Conservation (phyloP, 1,284 basidiomycete genomes). For the Melampsora larici-populina region DNA sequence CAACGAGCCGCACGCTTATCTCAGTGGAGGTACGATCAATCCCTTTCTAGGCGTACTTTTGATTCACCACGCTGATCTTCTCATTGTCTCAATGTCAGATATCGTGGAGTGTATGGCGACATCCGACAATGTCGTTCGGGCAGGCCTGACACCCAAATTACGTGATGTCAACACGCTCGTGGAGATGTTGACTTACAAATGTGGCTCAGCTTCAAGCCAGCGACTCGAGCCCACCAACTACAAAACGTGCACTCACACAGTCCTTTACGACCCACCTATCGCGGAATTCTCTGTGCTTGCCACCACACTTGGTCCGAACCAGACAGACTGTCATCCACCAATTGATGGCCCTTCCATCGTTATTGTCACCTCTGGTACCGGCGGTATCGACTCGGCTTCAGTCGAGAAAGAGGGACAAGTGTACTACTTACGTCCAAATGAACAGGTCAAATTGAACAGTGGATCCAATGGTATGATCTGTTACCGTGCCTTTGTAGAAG, state of each 20-base stretch:
- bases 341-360: constrained; percentile 80
- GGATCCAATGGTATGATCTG: not conserved
- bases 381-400: constrained; percentile 53
- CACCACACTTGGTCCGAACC: constrained; percentile 59
- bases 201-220: constrained; percentile 68
- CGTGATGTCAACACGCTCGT: constrained; percentile 89
- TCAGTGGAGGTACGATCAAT: constrained; percentile 69
- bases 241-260: constrained; percentile 53
- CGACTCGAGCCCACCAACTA: constrained; percentile 65
- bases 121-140: constrained; percentile 95
- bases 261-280: constrained; percentile 89
- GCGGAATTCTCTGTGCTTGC: constrained; percentile 86
- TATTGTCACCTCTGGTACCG: constrained; percentile 71
- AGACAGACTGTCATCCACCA: constrained; percentile 61
- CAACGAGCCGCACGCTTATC: constrained; percentile 94
- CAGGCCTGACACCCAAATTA: constrained; percentile 93
- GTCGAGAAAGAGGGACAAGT: constrained; percentile 58
- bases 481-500: not conserved
- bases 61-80: not conserved
- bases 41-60: not conserved
- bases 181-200: constrained; percentile 78
- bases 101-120: constrained; percentile 98
- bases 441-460: constrained; percentile 67
- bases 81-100: constrained; percentile 60
- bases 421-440: constrained; percentile 58